A percentile compares a stretch with the other conserved stretches of the same genome.
Evolutionary conservation across 805 yeast species (phyloP).

Genomic region (Myxozyma neotropica): DNA sequence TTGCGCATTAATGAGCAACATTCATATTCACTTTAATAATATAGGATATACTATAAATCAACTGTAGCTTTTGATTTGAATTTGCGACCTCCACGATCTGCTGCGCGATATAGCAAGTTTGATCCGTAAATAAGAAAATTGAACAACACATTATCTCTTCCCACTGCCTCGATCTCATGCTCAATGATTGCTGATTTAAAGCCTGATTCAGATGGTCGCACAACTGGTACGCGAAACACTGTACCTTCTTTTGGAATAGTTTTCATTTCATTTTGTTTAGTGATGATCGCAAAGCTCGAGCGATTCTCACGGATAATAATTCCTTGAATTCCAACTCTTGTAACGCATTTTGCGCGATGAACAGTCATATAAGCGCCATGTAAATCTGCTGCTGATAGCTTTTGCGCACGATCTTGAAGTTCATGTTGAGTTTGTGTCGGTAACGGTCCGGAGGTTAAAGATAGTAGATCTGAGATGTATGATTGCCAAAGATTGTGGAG

Average conservation of each 20-base stretch:
- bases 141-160: background rate
- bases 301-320: conserved; percentile 24
- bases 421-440: background rate
- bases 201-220: background rate
- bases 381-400: conserved; percentile 26
- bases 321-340: conserved; percentile 26
- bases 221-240: conserved; percentile 12
- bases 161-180: background rate
- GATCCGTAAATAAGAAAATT: conserved; percentile 21
- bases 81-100: conserved; percentile 32
- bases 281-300: conserved; percentile 16
- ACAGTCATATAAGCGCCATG: conserved; percentile 30
- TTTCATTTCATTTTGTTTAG: conserved; percentile 9
- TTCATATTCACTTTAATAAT: no score
- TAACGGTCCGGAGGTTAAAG: background rate
- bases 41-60: background rate
- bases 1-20: background rate
- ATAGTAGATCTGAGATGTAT: conserved; percentile 22
- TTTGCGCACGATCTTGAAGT: conserved; percentile 16
- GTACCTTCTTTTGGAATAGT: conserved; percentile 28
- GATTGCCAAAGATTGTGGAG: conserved; percentile 26
- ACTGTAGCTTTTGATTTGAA: conserved; percentile 22
- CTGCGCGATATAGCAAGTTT: conserved; percentile 29
- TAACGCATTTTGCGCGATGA: conserved; percentile 11
- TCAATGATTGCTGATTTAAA: no score